Evolutionary conservation across 2,329 filamentous ascomycete species (phyloP), one percentile per base, ranked within the genome.

Genomic region (Helminthosporium solani): DNA sequence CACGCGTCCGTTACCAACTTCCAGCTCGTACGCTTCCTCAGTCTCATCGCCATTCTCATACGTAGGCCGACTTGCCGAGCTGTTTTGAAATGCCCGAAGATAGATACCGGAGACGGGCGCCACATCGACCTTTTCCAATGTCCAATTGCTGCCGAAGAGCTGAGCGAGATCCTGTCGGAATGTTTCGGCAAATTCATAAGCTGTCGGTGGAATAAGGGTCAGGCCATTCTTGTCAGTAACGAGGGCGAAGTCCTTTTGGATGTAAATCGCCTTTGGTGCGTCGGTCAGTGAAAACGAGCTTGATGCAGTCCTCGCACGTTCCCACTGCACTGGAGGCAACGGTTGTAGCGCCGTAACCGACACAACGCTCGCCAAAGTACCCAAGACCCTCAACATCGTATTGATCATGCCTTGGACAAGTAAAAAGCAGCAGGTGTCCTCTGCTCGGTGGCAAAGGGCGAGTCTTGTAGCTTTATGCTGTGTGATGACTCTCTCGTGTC

Each of bases 191-290:
- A 80, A 80, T 3, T 78, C 73, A n/a, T 64, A 52, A 1, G 74
- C 74, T 0, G 72, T 74, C 0, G 78, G 78, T 1, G 78, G 78
- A 34, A 80, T 79, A 7, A 79, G 66, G 0, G 76, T 80, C 21
- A 79, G 57, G 1, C 77, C 77, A 40, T 72, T 62, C 0, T 65
- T 63, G 44, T 81, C 78, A 7, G 60, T 65, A 25, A 50, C 54
- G 1, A 64, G 54, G 0, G 74, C 71, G 37, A 79, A 73, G 1
- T 46, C 50, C 0, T 53, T 49, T 3, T 73, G 58, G 8, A 80
- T 70, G 45, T 74, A 79, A 23, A 77, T 69, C 3, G 58, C 70
- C 34, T 56, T 61, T 8, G 57, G 44, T 2, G 47, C 42, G 11
- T 56, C 42, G 19, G 20, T 40, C 21, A 63, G 40, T 7, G 55